Base-by-base conservation (phyloP, 208 protist species). In the Leptomonas pyrrhocoris region DNA sequence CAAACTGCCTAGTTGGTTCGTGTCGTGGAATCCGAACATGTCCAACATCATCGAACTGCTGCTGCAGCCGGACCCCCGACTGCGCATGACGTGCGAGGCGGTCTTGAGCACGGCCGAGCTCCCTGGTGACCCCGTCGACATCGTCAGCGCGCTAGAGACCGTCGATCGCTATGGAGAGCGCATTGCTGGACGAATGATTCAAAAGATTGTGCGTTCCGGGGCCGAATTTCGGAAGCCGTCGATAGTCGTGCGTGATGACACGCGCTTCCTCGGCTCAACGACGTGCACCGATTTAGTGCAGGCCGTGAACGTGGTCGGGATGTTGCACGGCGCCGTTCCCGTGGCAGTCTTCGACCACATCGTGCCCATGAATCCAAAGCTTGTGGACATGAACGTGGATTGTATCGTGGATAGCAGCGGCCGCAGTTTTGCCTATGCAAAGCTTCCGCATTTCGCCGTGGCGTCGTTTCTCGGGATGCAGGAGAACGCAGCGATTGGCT, bases 101-200 rank as follows among this genome's bases (percentile, higher is more conserved):
- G 69, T 95, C 38, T 69, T 95, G 31, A 81, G 79, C 65, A 85
- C 79, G 1, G 79, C 79, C 8, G 77, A 86, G 30, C 84, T 95
- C 23, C 90, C 88, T n/a, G 90, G 90, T 23, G 86, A 93, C 50
- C 86, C 88, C 40, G 72, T 78, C 0, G 90, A 95, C 49, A 80
- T 95, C 40, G 76, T 77, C 19, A 75, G 89, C 43, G 86, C 90
- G 11, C 60, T 95, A 42, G 78, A 86, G 27, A 90, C 83, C 8
- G 81, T 95, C 23, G 85, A 90, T 54, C 71, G 67, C 48, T 91
- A 92, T 51, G 82, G 87, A 23, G 82, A 88, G 55, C 66, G 77
- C n/a, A 81, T 95, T 42, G 64, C 69, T 16, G 71, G 83, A 5
- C 76, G 84, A 28, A 66, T 95, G 23, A 64, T 95, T 56, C 86